Base-by-base conservation (phyloP, 768 basidiomycete species). In the Austroboletus eburneus region DNA sequence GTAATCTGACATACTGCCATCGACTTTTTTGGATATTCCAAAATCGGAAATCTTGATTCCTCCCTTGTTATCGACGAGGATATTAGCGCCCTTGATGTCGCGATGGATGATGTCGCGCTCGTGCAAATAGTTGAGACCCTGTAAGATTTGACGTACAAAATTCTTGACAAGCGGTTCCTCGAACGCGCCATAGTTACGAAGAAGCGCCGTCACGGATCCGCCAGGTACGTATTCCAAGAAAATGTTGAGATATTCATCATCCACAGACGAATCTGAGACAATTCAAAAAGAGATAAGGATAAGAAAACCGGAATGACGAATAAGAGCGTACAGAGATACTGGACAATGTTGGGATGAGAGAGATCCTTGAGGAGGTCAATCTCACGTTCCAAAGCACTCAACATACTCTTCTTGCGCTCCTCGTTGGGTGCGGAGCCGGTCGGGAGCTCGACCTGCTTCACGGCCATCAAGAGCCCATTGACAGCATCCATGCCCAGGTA, bases 41-140 rank as follows among this genome's bases (percentile, higher is more conserved):
- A 93, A 93, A 61, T 97, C 93, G 13, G 92, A 94, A 24, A 97
- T 97, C 65, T 97, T 97, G 70, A 96, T 85, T 9, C 93, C 92
- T 16, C 93, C 92, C 65, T 95, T 95, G 71, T 97, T 97, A 64
- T 97, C 94, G 3, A 96, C 93, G 47, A 99, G 83, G 46, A 99
- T 96, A 64, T 99, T 98, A 30, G 90, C 96, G 18, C 96, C 96
- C 62, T 99, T 99, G 74, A 99, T 99, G 61, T 99, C 96, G 10
- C 93, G 87, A 67, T 97, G 93, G 47, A 97, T 92, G 65, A 97
- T 96, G 55, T 89, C 91, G 12, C 88, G 80, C 56, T 91, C 89
- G 55, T 97, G 93, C 10, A 97, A 77, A 57, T 96, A 97, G 59
- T 85, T 80, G 44, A 97, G 76, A 10, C 93, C 93, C 41, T 83